These are phyloP conservation scores for Alloteropsis angusta DNA, from an alignment of 202 grass and related monocot species.

Conservation along the genomic window DNA sequence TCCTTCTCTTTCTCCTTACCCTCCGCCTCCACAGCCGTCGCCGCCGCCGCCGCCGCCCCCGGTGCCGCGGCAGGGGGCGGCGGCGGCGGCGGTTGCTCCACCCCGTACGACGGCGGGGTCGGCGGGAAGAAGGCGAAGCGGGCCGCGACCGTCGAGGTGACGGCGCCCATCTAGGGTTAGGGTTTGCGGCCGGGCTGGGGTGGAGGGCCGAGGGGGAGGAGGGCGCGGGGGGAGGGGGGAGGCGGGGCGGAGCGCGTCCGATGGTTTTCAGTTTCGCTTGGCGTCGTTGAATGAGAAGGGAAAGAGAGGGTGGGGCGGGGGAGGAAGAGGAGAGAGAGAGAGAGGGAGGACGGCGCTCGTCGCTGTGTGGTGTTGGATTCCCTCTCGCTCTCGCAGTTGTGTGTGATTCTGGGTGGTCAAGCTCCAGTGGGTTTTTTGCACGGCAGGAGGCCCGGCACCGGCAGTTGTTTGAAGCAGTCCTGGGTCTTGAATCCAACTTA, in stretches of 20 bases:
- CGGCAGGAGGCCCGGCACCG: neutral
- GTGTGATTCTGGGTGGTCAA: neutral
- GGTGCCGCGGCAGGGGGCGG: neutral
- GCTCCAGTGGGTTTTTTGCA: neutral
- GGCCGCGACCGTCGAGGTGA: conserved; percentile 85
- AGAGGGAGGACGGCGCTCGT: neutral
- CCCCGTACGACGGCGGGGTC: conserved; percentile 69
- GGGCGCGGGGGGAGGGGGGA: neutral
- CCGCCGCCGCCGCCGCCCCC: neutral
- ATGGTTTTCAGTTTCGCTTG: conserved; percentile 26
- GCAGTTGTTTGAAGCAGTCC: neutral
- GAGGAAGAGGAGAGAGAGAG: neutral
- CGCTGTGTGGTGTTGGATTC: neutral
- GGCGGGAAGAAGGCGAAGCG: conserved; percentile 91
- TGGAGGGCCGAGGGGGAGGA: neutral
- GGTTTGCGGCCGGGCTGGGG: neutral
- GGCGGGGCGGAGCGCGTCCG: neutral
- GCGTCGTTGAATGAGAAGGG: conserved; percentile 20
- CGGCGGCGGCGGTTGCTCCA: neutral
- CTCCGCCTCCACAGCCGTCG: neutral
- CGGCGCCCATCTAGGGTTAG: conserved; percentile 63
- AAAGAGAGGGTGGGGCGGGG: neutral
- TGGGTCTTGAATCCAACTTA: neutral
- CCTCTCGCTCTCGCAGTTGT: neutral
- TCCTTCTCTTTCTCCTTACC: neutral